Evolutionary conservation across 2,329 filamentous ascomycete species (phyloP), one percentile per base, ranked within the genome.

Genomic region (Colletotrichum echinochloae): DNA sequence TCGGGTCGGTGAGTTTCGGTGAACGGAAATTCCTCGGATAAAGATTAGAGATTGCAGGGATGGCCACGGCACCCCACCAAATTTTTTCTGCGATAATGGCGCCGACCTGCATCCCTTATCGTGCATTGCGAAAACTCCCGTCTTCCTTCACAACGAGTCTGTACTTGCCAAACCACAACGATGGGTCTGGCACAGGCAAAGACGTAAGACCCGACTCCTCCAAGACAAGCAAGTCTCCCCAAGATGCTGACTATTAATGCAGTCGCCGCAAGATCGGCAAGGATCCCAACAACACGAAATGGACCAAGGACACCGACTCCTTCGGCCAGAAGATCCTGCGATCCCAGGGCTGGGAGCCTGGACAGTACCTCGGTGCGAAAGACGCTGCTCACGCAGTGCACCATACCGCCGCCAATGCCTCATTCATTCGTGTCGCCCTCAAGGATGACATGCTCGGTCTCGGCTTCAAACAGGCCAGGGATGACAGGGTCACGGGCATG

Each of bases 221-320:
- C 18, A 18, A 26, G 26, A 39, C 46, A 49, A 16, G 20, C 26
- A 9, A n/a, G 9, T 1, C n/a, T 3, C 39, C 9, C n/a, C 14
- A 2, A 37, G 37, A 51, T 12, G 33, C 68, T 70, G 23, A 70
- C 39, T 6, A 6, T 23, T 23, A 46, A 46, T 73, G 5, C 61
- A 83, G 79, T 72, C 80, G 78, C 75, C 86, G 86, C 57, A 97
- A 95, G 83, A 90, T 98, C 78, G 92, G 92, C 74, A 88, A 92
- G 79, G 96, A 99, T 82, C 96, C 96, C 9, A 98, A 98, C 83
- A 99, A 98, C 81, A 97, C 94, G 57, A 90, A 89, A 86, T 99
- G 96, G 96, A 91, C 92, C 66, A 91, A 91, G 77, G 92, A 95
- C 79, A 93, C 92, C 74, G 88, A 88, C 66, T 91, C 90, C 64